These are phyloP conservation scores for Xylaria curta DNA, from an alignment of 495 filamentous ascomycete species.

Conservation along the genomic window DNA sequence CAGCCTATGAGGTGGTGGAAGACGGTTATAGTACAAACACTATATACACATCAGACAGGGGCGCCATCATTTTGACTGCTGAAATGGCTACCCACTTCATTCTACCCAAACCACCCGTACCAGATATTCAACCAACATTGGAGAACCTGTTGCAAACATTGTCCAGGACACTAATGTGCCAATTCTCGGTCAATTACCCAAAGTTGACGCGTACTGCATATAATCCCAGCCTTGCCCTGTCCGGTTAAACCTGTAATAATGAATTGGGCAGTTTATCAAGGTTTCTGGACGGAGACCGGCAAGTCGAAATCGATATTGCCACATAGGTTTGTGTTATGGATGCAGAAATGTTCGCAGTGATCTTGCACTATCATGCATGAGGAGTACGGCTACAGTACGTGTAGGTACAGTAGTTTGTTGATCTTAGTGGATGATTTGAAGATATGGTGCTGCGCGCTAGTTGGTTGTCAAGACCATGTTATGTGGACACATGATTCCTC, in stretches of 20 bases:
- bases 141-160: not conserved
- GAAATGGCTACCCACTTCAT: constrained; percentile 2
- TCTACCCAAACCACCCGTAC: not conserved
- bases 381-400: constrained; percentile 19
- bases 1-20: constrained; percentile 19
- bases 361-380: constrained; percentile 27
- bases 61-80: not conserved
- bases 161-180: not conserved
- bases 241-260: not conserved
- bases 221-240: not conserved
- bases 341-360: constrained; percentile 25
- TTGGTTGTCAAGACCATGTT: constrained; percentile 22
- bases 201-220: constrained; percentile 2
- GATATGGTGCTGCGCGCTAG: constrained; percentile 22
- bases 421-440: constrained; percentile 15
- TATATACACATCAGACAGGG: constrained; percentile 11
- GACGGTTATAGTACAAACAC: not conserved
- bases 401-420: constrained; percentile 19
- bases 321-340: not conserved
- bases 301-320: not conserved
- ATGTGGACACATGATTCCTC: constrained; percentile 24
- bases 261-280: not conserved
- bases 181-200: not conserved
- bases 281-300: not conserved
- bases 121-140: not conserved